These are phyloP conservation scores for Amorphotheca resinae DNA, from an alignment of 495 filamentous ascomycete genomes.

Conservation along the genomic window DNA sequence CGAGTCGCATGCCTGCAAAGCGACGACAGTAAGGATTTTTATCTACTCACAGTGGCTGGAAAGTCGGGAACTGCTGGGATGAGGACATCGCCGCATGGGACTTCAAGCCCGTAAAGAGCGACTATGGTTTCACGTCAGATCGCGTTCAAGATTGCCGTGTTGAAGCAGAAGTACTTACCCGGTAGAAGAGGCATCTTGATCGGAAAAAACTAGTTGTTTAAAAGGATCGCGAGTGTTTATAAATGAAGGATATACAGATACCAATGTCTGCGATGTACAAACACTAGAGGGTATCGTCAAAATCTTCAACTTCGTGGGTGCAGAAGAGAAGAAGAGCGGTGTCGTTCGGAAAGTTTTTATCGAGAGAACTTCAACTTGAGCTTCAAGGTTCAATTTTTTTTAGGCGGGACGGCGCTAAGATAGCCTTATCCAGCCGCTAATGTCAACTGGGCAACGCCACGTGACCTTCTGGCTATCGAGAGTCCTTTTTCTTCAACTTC, in stretches of 20 bases:
- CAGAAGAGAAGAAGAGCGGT: conserved; percentile 8
- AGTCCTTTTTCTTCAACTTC: too few species aligned
- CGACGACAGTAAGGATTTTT: not conserved
- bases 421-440: not conserved
- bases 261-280: too few species aligned
- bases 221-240: too few species aligned
- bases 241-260: too few species aligned
- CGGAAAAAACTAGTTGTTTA: too few species aligned
- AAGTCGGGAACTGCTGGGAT: conserved; percentile 62
- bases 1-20: too few species aligned
- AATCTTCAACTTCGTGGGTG: not conserved
- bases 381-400: conserved; percentile 1
- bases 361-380: not conserved
- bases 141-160: not conserved
- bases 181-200: conserved; percentile 21
- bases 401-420: not conserved
- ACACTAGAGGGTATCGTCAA: too few species aligned
- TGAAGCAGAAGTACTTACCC: conserved; percentile 9
- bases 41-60: conserved; percentile 63
- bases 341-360: conserved; percentile 4
- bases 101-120: conserved; percentile 79
- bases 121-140: conserved; percentile 29
- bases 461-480: too few species aligned
- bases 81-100: conserved; percentile 66
- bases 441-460: not conserved